Evolutionary conservation across 176 grass and related monocot species (phyloP).

Genomic region (Carex myosuroides): DNA sequence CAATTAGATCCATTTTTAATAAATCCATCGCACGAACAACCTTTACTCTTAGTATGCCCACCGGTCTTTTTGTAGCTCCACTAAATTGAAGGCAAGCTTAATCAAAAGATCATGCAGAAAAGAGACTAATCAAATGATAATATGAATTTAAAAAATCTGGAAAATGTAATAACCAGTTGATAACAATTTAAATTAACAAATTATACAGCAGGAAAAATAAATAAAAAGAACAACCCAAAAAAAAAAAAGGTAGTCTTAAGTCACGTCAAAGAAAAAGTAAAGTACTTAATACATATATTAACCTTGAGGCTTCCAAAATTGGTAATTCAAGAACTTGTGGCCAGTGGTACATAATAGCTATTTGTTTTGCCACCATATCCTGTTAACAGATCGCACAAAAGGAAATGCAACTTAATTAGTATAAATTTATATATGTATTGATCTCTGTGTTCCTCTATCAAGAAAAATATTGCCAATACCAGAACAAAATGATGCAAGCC

Average conservation of each 20-base stretch:
- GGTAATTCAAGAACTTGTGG: slow-evolving; percentile 71
- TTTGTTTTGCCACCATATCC: slow-evolving; percentile 75
- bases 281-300: slow-evolving; percentile 24
- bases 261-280: not conserved
- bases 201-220: not conserved
- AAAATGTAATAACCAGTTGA: not conserved
- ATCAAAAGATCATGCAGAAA: not conserved
- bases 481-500: slow-evolving; percentile 62
- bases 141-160: not conserved
- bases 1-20: slow-evolving; percentile 93
- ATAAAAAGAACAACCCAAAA: not conserved
- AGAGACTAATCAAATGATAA: not conserved
- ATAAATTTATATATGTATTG: slow-evolving; percentile 1
- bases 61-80: slow-evolving; percentile 74
- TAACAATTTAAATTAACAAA: not conserved
- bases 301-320: slow-evolving; percentile 82
- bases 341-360: slow-evolving; percentile 87
- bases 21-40: slow-evolving; percentile 77
- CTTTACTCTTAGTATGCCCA: slow-evolving; percentile 83
- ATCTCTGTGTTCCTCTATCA: not conserved
- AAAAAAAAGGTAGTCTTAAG: not conserved
- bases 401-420: not conserved
- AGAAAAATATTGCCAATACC: slow-evolving; percentile 30
- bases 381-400: slow-evolving; percentile 1
- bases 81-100: slow-evolving; percentile 30